phyloP scores from a whole-genome alignment of 345 rosid genomes.

The Eucalyptus coolabah region DNA sequence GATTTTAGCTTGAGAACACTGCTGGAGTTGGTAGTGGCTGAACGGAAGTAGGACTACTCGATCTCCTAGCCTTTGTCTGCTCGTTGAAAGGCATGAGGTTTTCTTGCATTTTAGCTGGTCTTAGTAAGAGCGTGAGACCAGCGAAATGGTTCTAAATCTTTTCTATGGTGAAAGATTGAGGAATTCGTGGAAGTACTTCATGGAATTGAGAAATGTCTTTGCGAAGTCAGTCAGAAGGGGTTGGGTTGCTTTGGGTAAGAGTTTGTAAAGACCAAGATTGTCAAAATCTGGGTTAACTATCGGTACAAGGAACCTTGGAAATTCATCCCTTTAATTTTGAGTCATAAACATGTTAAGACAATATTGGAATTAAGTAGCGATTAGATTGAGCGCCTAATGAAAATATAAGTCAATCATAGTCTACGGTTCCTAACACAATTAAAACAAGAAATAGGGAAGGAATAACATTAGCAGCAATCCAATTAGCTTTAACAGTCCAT shows the following conservation, averaged over 20 bases:
- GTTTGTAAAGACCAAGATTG: neutral
- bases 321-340: neutral
- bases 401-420: neutral
- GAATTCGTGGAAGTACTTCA: neutral
- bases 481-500: neutral
- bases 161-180: neutral
- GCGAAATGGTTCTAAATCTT: neutral
- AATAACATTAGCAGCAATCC: neutral
- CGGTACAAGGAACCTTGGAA: neutral
- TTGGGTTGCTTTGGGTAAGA: neutral
- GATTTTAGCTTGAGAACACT: neutral
- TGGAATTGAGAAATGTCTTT: neutral
- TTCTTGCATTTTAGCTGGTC: neutral
- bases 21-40: neutral
- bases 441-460: neutral
- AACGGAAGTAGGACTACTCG: neutral
- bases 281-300: neutral
- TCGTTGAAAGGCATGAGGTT: neutral
- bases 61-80: neutral
- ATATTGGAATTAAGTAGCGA: neutral
- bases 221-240: neutral
- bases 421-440: neutral
- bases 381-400: fast-evolving
- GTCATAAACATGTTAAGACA: neutral
- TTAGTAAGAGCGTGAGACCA: neutral